phyloP scores from a whole-genome alignment of 1,139 yeast species.

The Lodderomyces theae region DNA sequence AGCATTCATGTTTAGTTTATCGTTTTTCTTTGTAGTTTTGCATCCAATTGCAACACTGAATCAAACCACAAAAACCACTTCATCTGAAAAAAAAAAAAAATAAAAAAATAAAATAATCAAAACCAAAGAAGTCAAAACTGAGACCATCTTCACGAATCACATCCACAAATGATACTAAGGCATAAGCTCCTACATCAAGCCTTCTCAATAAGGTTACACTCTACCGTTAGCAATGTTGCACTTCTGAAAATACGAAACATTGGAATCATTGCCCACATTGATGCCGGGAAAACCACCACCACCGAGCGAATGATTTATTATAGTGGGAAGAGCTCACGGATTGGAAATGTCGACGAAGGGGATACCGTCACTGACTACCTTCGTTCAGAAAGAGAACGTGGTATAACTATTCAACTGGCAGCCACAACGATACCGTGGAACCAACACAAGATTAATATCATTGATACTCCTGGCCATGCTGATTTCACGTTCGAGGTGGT shows the following conservation, averaged over 20 bases:
- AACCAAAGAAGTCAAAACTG: not conserved
- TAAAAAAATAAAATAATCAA: not conserved
- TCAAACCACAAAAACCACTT: not conserved
- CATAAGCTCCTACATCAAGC: not conserved
- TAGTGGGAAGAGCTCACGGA: slow-evolving; percentile 73
- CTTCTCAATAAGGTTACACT: slow-evolving; percentile 5
- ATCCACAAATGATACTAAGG: not conserved
- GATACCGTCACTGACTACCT: slow-evolving; percentile 93
- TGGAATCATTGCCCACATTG: slow-evolving; percentile 83
- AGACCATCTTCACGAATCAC: not conserved
- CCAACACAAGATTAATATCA: slow-evolving; percentile 68
- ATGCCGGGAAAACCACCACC: slow-evolving; percentile 89
- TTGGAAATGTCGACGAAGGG: slow-evolving; percentile 96
- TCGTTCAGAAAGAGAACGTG: slow-evolving; percentile 87
- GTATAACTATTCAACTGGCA: slow-evolving; percentile 95
- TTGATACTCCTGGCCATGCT: slow-evolving; percentile 98
- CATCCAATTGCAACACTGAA: not conserved
- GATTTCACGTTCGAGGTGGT: slow-evolving; percentile 95
- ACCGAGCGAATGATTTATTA: slow-evolving; percentile 90
- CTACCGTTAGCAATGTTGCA: slow-evolving; percentile 11
- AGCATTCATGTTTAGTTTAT: too few relatives aligned
- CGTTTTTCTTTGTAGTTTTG: too few relatives aligned
- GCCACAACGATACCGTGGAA: slow-evolving; percentile 94
- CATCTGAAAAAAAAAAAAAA: slow-evolving; percentile 3
- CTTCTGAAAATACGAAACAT: slow-evolving; percentile 53